Percentiles rank a stretch among this genome's conserved stretches.
Evolutionary conservation across 371 early-diverging fungal genomes (phyloP).

Genomic region (Mucor sp.): DNA sequence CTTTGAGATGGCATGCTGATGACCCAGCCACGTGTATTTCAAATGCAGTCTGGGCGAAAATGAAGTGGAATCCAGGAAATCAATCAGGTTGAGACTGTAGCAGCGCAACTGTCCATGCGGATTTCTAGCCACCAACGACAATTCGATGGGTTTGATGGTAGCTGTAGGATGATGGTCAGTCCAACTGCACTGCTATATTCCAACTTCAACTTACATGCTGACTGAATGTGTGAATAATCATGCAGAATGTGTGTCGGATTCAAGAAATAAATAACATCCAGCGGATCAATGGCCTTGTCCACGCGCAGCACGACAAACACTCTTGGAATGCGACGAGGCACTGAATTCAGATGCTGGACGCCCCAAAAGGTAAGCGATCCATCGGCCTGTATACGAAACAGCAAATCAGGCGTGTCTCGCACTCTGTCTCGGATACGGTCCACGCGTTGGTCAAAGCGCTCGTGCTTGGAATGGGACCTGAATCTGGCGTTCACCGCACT

Average conservation of each 20-base stretch:
- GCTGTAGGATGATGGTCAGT: constrained; percentile 30
- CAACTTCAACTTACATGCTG: constrained; percentile 31
- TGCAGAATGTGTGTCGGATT: constrained; percentile 60
- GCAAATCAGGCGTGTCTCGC: constrained; percentile 77
- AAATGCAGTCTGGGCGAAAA: constrained; percentile 61
- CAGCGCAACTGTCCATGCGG: constrained; percentile 64
- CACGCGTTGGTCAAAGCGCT: constrained; percentile 37
- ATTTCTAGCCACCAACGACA: constrained; percentile 63
- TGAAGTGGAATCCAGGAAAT: constrained; percentile 71
- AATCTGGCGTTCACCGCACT: constrained; percentile 47
- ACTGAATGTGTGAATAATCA: constrained; percentile 53
- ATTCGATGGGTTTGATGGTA: constrained; percentile 69
- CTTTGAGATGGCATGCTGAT: constrained; percentile 48
- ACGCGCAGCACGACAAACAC: constrained; percentile 70
- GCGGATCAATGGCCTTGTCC: constrained; percentile 57
- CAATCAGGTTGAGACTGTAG: constrained; percentile 75
- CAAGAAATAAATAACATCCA: constrained; percentile 63
- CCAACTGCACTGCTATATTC: background rate
- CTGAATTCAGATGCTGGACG: constrained; percentile 67
- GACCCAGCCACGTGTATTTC: constrained; percentile 72
- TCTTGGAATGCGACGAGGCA: constrained; percentile 67
- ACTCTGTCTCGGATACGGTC: constrained; percentile 60
- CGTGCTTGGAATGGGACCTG: constrained; percentile 32
- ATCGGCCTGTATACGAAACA: constrained; percentile 71
- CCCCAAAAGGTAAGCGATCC: constrained; percentile 84